phyloP scores from a whole-genome alignment of 495 filamentous ascomycete genomes.

The Podospora didyma region DNA sequence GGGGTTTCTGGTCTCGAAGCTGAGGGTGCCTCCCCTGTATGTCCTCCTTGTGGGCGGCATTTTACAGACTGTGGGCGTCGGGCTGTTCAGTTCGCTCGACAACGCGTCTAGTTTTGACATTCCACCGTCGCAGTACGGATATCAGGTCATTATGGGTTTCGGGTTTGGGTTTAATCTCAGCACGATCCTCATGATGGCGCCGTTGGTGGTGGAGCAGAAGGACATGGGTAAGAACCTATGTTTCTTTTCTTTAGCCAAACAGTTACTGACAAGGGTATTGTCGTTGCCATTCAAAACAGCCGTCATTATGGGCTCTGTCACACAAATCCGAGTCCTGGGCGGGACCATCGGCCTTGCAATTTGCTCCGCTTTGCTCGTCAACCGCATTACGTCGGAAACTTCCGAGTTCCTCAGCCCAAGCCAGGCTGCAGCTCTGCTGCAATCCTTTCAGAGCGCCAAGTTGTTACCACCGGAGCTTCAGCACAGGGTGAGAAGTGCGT shows the following conservation, averaged over 20 bases:
- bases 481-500: background rate
- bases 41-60: slow-evolving; percentile 37
- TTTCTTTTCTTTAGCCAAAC: too few relatives aligned
- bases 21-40: slow-evolving; percentile 41
- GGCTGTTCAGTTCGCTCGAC: slow-evolving; percentile 37
- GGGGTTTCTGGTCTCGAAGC: slow-evolving; percentile 27
- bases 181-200: slow-evolving; percentile 35
- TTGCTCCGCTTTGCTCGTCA: slow-evolving; percentile 13
- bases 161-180: slow-evolving; percentile 41
- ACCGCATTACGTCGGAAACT: background rate
- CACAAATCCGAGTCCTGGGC: slow-evolving; percentile 47
- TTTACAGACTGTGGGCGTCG: slow-evolving; percentile 44
- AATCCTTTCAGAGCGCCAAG: slow-evolving; percentile 7
- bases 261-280: background rate
- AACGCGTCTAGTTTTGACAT: slow-evolving; percentile 22
- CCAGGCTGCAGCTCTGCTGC: background rate
- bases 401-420: background rate
- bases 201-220: slow-evolving; percentile 36
- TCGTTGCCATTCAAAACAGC: too few relatives aligned
- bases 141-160: slow-evolving; percentile 43
- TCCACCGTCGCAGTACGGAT: slow-evolving; percentile 34
- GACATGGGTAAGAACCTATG: slow-evolving; percentile 39
- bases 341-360: slow-evolving; percentile 42
- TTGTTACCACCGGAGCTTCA: slow-evolving; percentile 3
- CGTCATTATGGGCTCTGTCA: slow-evolving; percentile 37